Evolutionary conservation across 495 filamentous ascomycete species (phyloP), one percentile per base, ranked within the genome.

Genomic region (Poronia punctata): DNA sequence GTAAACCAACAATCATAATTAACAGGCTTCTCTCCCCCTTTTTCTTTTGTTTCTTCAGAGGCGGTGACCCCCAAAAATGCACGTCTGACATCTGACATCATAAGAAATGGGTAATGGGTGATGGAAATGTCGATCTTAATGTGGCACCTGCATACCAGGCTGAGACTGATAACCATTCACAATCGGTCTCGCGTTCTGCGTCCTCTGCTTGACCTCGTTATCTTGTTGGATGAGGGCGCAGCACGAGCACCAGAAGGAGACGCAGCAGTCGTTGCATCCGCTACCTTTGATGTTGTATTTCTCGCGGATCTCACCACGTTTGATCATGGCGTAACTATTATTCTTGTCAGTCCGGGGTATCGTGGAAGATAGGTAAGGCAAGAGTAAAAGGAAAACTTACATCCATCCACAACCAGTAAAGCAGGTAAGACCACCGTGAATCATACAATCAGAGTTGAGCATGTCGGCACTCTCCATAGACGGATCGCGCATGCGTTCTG

Each of bases 191-290:
- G 42, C 49, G 20, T 50, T 44, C 12, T 25, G 38, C 7, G 28
- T 30, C 22, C 29, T 29, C 36, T 54, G 43, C 54, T 57, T 51
- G 31, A 62, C 48, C 35, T 65, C 61, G 40, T 60, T 62, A 45
- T 61, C 52, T 20, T 62, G 54, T 34, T 65, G 61, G 31, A 62
- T 61, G 14, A 60, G 49, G 10, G 53, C 51, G 53, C 61, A 62
- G 62, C 78, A 82, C 44, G 72, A 68, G 33, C 67, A 74, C 64
- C 72, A 80, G 62, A 54, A 76, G 9, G 66, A 54, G 11, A 59
- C 55, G 36, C 69, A 65, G 54, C 65, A 75, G 50, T 80, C 78
- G 24, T 43, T 62, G 56, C 59, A 61, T 7, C 55, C 62, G 35
- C 65, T 67, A 21, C 77, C 77, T n/a, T 71, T 50, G 57, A 82